Percentiles rank a stretch among this genome's conserved stretches.
These are phyloP conservation scores for Rozella allomycis DNA, from an alignment of 371 early-diverging fungal genomes.

Conservation along the genomic window DNA sequence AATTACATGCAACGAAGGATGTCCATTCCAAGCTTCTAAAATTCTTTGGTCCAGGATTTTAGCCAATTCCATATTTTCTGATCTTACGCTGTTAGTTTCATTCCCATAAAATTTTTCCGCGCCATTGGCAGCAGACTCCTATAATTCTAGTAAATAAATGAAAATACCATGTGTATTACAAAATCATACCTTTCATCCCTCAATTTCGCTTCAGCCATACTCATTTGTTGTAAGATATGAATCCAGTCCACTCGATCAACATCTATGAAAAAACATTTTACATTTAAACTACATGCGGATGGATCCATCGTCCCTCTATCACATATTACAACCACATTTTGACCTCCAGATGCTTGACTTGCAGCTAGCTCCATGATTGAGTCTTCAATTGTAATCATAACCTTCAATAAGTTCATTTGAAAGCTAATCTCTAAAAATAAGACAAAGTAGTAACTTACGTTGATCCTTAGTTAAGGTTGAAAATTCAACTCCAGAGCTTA, in stretches of 20 bases:
- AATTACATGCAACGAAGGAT: conserved; percentile 5
- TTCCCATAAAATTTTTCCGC: conserved; percentile 12
- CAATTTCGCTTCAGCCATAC: conserved; percentile 10
- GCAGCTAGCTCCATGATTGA: conserved; percentile 11
- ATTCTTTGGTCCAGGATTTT: conserved; percentile 7
- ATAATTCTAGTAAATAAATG: too few relatives aligned
- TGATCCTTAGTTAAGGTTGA: conserved; percentile 7
- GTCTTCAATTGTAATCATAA: conserved; percentile 15
- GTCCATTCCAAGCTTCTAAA: conserved; percentile 14
- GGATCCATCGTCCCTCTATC: conserved; percentile 20
- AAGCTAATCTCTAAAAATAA: too few relatives aligned
- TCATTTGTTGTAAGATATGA: conserved; percentile 8
- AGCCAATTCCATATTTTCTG: conserved; percentile 16
- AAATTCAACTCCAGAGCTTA: conserved; percentile 11
- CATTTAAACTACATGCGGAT: conserved; percentile 14
- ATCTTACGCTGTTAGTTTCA: conserved; percentile 10
- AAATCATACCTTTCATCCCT: conserved; percentile 17
- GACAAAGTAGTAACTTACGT: too few relatives aligned
- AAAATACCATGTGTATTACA: conserved; percentile 16
- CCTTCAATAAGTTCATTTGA: conserved; percentile 10
- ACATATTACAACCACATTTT: conserved; percentile 12
- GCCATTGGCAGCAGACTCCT: conserved; percentile 20
- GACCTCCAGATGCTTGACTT: conserved; percentile 6
- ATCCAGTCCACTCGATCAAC: conserved; percentile 10
- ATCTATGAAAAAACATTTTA: too few relatives aligned